phyloP scores from a whole-genome alignment of 768 basidiomycete species.

The Trametes punicea region DNA sequence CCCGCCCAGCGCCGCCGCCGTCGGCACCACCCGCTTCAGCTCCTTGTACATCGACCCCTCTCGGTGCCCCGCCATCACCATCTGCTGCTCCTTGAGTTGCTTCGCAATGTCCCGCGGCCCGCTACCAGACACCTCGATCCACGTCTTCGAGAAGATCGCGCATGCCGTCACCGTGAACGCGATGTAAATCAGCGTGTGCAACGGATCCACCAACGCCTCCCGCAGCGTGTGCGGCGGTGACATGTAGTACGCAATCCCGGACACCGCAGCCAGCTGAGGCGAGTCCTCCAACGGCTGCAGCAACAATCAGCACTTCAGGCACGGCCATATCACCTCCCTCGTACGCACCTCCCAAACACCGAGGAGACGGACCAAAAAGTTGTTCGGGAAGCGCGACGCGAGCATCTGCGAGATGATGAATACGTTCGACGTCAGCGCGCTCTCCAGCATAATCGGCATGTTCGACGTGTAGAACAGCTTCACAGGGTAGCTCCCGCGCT shows the following conservation, averaged over 20 bases:
- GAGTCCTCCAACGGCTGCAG: constrained; percentile 88
- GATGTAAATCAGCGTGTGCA: constrained; percentile 91
- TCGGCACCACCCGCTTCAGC: constrained; percentile 95
- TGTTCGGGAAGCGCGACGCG: constrained; percentile 83
- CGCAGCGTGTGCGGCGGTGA: constrained; percentile 94
- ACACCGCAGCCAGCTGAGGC: constrained; percentile 84
- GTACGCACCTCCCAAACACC: constrained; percentile 98
- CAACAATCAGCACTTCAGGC: not conserved
- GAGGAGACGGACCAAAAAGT: constrained; percentile 84
- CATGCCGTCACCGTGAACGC: constrained; percentile 91
- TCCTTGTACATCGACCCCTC: constrained; percentile 99
- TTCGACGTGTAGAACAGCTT: constrained; percentile 99
- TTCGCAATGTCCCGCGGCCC: constrained; percentile 96
- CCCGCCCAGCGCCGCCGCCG: constrained; percentile 95
- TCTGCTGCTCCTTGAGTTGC: constrained; percentile 97
- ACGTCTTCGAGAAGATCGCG: constrained; percentile 98
- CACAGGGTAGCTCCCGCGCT: constrained; percentile 92
- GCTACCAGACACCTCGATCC: constrained; percentile 97
- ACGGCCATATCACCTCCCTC: no score
- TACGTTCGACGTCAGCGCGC: constrained; percentile 87
- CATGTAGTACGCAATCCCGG: constrained; percentile 97
- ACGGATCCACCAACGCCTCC: constrained; percentile 85
- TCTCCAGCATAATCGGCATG: constrained; percentile 99
- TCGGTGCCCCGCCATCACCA: constrained; percentile 88
- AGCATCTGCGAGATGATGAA: constrained; percentile 98